Evolutionary conservation across 371 early-diverging fungal species (phyloP), one percentile per base, ranked within the genome.

Genomic region (Nematocida homosporus): DNA sequence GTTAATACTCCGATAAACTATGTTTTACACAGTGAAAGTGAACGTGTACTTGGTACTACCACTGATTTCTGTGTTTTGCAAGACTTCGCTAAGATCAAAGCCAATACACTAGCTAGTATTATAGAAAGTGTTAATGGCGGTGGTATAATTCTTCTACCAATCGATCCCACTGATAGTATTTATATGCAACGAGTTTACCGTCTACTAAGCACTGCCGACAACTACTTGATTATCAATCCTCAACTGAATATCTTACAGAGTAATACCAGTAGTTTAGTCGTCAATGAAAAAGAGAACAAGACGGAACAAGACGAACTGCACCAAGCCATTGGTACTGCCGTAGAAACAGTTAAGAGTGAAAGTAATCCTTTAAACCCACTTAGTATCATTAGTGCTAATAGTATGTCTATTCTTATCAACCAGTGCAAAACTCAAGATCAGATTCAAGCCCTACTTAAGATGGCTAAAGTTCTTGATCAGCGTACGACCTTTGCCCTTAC

Each of bases 41-140:
- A 95, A 72, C 95, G 91, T 81, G 91, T 97, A 65, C 88, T 98
- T 63, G 98, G 98, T 83, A 91, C 92, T 81, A 98, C 97, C 25
- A 96, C 89, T 78, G 97, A 96, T 44, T 93, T 97, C 92, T 92
- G 93, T 77, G 89, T 98, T 48, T 85, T 98, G 40, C 94, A 95
- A 82, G 97, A 98, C 86, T 97, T 98, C 83, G 94, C 94, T 81
- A 93, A 94, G 10, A 86, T 96, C 66, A 95, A 95, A 20, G 97
- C 99, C 60, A 98, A 97, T 83, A 83, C 94, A 35, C 85, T 97
- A 41, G 95, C 95, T 30, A 88, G 93, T 54, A 93, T 95, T 0
- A 89, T 98, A 56, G 99, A 97, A 84, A 96, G 97, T 1, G 95
- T 98, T 1, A 92, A 93, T 84, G 97, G 97, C 44, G 99, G 99